Base-by-base conservation (phyloP, 192 early-diverging fungal species). In the Spizellomyces punctatus region DNA sequence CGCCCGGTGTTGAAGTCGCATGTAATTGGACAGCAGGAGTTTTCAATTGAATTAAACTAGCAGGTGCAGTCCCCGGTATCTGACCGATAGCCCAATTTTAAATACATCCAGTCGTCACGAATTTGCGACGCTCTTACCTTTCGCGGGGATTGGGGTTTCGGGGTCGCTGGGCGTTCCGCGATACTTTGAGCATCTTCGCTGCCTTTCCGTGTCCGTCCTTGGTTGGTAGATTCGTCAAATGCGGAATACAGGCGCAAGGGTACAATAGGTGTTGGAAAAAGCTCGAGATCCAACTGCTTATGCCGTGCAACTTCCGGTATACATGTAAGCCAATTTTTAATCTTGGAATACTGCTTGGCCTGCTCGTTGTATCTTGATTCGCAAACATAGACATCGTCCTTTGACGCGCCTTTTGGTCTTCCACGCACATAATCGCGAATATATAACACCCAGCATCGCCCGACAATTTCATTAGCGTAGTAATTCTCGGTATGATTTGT, bases 311-410 rank as follows among this genome's bases (percentile, higher is more conserved):
- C 73, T n/a, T 83, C 75, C 2, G 89, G 88, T 19, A 88, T 70
- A 57, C 73, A 81, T 22, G 70, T 74, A 41, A 71, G 66, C 90
- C 90, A 91, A 65, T 87, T 78, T 69, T 89, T 90, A 58, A 91
- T 90, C 78, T 87, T 91, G 7, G 72, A 47, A 19, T 81, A 77
- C 12, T 73, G 74, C 71, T 87, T 91, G 57, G 71, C 79, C 19
- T 79, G 65, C 47, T 87, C 86, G 46, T 74, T 88, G 70, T 91
- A 91, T 41, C 88, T 72, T 17, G 81, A 83, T 61, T 91, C 89
- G 55, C 90, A 91, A 2, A 89, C 66, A 69, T 83, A 91, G 16
- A 90, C 86, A 42, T 81, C 67, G 49, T 86, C 83, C 46, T 41
- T 27, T 12, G 19, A 10, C 22, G 72, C 69, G 46, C 74, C 84